A percentile compares a stretch with the other conserved stretches of the same genome.
Conservation (phyloP, 257 asterid species). For the Nicotiana benthamiana region DNA sequence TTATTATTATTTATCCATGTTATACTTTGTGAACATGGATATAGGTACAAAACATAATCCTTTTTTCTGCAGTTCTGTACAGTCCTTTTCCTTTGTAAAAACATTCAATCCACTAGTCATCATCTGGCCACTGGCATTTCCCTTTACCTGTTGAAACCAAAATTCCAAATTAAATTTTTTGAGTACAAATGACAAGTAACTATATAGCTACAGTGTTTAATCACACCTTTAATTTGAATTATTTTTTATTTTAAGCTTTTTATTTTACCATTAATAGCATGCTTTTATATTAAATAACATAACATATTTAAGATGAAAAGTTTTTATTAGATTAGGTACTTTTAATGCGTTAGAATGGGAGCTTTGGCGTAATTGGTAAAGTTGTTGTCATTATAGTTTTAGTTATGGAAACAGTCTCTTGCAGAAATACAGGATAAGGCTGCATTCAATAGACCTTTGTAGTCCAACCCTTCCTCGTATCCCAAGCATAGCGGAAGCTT, state of each 20-base stretch:
- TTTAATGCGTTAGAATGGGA: no score
- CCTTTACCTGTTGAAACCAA: slow-evolving; percentile 25
- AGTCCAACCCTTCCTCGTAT: rapidly evolving
- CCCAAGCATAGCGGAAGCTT: no score
- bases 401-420: no score
- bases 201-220: no score
- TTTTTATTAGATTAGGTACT: no score
- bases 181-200: background rate
- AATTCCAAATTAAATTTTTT: background rate
- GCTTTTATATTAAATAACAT: background rate
- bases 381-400: no score
- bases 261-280: background rate
- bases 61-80: slow-evolving; percentile 30
- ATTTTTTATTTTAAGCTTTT: no score
- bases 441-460: no score
- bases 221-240: no score
- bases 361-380: no score
- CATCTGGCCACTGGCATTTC: slow-evolving; percentile 15
- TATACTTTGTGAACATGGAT: slow-evolving; percentile 11
- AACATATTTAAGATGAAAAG: background rate
- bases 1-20: background rate
- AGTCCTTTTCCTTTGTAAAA: slow-evolving; percentile 15
- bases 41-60: slow-evolving; percentile 27
- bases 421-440: no score
- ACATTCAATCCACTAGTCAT: slow-evolving; percentile 10